Evolutionary conservation across 2,329 filamentous ascomycete species (phyloP), one percentile per base, ranked within the genome.

Genomic region (Colletotrichum sp.): DNA sequence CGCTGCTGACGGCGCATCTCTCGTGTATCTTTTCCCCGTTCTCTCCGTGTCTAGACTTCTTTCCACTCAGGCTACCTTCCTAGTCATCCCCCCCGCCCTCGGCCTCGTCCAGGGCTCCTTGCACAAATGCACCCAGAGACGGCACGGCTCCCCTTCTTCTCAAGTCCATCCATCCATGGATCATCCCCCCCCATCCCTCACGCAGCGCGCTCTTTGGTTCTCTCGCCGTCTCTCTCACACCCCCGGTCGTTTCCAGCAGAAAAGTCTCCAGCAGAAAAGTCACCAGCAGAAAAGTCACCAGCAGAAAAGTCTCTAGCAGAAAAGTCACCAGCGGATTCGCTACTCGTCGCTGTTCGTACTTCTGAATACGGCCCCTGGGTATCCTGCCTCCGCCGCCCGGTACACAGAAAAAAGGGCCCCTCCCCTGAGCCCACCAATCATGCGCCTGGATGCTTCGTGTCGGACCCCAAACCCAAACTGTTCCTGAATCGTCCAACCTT

Each of bases 401-500:
- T 70, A 70, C 55, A 28, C 34, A 43, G 16, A 28, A 64, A 43
- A 34, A 43, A 55, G 62, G 62, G n/a, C 27, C 71, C 61, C 39
- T 68, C 67, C 12, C 36, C 52, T n/a, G 61, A 28, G 36, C 25
- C 56, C 73, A 73, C 73, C 73, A 75, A 75, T 75, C 32, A 30
- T 43, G 43, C 18, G 56, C 52, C 64, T 64, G 70, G 70, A 58
- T 43, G 28, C 56, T 68, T 73, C 73, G 70, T 73, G 73, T 73
- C 73, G 73, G 70, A 75, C 62, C 73, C 73, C 70, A 75, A 75
- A 75, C 73, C 73, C 73, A 75, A 75, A 75, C 70, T 68, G 73
- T 75, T 75, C 73, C 73, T 75, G 73, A 75, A 75, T 73, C 73
- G 73, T 75, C 73, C 70, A 75, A 75, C 73, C 73, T 75, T 73